Base-by-base conservation (phyloP, 106 monocot species). In the Dendrobium officinale region DNA sequence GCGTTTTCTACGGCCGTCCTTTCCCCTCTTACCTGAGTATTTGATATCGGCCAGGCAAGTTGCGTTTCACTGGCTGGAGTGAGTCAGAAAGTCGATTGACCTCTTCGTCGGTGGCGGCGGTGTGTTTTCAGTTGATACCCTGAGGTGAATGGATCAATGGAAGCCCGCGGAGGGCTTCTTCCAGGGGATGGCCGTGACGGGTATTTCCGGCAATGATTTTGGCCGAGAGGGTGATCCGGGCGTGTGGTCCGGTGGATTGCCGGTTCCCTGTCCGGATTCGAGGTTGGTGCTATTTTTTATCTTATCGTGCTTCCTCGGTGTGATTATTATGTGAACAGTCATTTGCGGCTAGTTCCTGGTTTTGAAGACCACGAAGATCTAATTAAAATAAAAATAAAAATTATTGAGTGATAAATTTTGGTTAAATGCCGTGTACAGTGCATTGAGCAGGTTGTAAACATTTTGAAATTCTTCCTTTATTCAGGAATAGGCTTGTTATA, bases 111-210 rank as follows among this genome's bases (percentile, higher is more conserved):
- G 47, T 8, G 76, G 16, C 5, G 76, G 20, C 26, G 11, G 75
- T 9, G 7, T 19, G 44, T 33, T 1, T 27, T 76, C 26, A 22
- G 49, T 20, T 49, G 24, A 26, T 76, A 4, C 26, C 27, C 47
- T 76, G 76, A 24, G 24, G 13, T 9, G 76, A 27, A 76, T 76
- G 76, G 76, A 76, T 76, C 48, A 49, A 49, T 76, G 76, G 76
- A 76, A 76, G 76, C 76, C 49, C 0, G 76, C 27, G 22, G 76
- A 49, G 49, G 49, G 48, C 11, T 47, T 76, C 49, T 76, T 76
- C 76, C 76, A 76, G 13, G 76, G 76, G 11, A 26, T 42, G 49
- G 0, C 48, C 10, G 49, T 15, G 0, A 45, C 6, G 4, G 76
- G 76, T 20, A 1, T 51, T 76, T 49, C 76, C 45, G 76, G 6